phyloP scores from a whole-genome alignment of 1,284 basidiomycete species.

The Neolentinus lepideus region DNA sequence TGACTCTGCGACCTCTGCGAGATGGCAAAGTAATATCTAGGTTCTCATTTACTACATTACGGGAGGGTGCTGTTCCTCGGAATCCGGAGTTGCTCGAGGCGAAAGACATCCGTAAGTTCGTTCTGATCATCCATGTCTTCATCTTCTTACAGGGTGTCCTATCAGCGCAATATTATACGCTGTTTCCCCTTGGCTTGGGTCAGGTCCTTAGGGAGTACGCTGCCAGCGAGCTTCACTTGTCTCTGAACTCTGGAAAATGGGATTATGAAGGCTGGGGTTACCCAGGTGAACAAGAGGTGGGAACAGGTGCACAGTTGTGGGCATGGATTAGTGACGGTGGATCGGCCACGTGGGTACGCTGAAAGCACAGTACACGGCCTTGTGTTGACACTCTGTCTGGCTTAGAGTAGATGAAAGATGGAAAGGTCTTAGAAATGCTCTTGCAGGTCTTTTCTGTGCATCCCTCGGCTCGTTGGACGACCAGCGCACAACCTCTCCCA shows the following conservation, averaged over 20 bases:
- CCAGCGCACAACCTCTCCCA: slow-evolving; percentile 62
- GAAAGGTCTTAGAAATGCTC: slow-evolving; percentile 79
- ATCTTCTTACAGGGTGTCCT: neutral
- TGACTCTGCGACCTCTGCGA: slow-evolving; percentile 67
- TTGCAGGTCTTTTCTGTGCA: slow-evolving; percentile 93
- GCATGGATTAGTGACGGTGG: slow-evolving; percentile 76
- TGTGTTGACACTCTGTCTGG: neutral
- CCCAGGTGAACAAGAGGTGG: slow-evolving; percentile 70
- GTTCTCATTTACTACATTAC: slow-evolving; percentile 78
- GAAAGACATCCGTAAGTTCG: slow-evolving; percentile 46
- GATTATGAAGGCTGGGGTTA: slow-evolving; percentile 82
- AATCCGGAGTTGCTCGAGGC: slow-evolving; percentile 38
- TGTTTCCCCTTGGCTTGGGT: slow-evolving; percentile 82
- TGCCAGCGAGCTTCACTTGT: slow-evolving; percentile 82
- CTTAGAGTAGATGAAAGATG: slow-evolving; percentile 70
- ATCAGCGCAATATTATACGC: slow-evolving; percentile 70
- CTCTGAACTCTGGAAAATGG: slow-evolving; percentile 89
- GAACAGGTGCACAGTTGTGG: slow-evolving; percentile 85
- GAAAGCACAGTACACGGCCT: neutral
- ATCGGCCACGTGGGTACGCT: slow-evolving; percentile 36
- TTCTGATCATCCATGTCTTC: too few relatives aligned
- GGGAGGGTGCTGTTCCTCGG: slow-evolving; percentile 45
- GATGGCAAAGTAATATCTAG: slow-evolving; percentile 81
- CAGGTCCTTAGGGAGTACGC: slow-evolving; percentile 82
- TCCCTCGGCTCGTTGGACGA: slow-evolving; percentile 77